These are phyloP conservation scores for Rosa multiflora DNA, from an alignment of 306 rosid genomes.

Conservation along the genomic window DNA sequence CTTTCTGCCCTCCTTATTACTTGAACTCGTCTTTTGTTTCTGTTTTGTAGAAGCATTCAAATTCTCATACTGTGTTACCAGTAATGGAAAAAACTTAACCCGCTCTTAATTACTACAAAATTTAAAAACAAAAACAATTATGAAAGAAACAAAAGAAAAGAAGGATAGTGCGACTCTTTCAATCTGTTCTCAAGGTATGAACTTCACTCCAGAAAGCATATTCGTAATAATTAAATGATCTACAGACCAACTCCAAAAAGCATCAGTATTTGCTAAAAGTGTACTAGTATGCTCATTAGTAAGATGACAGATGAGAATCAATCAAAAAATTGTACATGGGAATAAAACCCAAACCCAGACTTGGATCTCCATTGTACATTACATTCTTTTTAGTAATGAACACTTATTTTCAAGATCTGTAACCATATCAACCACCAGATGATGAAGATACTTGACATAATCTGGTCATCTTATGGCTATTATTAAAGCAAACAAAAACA, in stretches of 20 bases:
- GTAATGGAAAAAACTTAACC: background rate
- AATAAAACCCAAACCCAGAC: too few relatives aligned
- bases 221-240: background rate
- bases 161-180: conserved; percentile 22
- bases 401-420: too few relatives aligned
- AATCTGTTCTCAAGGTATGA: conserved; percentile 41
- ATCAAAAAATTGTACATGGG: background rate
- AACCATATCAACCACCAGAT: too few relatives aligned
- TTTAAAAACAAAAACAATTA: too few relatives aligned
- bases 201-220: conserved; percentile 47
- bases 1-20: conserved; percentile 40
- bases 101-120: background rate
- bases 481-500: too few relatives aligned
- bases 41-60: conserved; percentile 25
- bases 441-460: too few relatives aligned
- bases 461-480: too few relatives aligned
- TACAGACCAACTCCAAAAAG: background rate
- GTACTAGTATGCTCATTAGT: background rate
- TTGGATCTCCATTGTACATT: too few relatives aligned
- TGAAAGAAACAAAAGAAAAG: background rate
- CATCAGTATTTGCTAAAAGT: background rate
- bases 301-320: background rate
- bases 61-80: conserved; percentile 23
- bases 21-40: conserved; percentile 26
- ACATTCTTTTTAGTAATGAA: too few relatives aligned